Base-by-base conservation (phyloP, 179 eudicot species). In the Amaranthus tricolor region DNA sequence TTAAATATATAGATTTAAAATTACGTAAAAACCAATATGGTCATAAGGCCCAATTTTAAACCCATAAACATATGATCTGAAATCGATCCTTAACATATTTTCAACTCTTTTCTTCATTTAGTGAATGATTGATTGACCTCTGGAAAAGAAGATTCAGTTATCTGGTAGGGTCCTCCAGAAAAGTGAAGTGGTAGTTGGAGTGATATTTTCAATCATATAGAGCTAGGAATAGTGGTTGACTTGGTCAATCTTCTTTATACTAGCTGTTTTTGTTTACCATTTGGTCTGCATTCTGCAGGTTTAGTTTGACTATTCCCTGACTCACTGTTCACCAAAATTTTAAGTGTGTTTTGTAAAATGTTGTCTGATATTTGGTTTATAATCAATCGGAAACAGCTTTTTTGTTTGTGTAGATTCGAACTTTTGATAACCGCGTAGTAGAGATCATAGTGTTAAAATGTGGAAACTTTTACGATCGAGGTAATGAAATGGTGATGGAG, bases 171-270 rank as follows among this genome's bases (percentile, higher is more conserved):
- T 31, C 40, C 40, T 31, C 40, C 70, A 51, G 75, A 24, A 43
- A 62, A 70, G 64, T 70, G 75, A 19, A 62, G 71, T 68, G 74
- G 82, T 75, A 6, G 82, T 65, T 68, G 71, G 15, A 64, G 19
- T 55, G 62, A 2, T 40, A 44, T 45, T 51, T 49, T 19, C 8
- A 43, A 40, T 31, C 40, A 31, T 20, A 72, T 72, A 20, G 75
- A 61, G 53, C 45, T 62, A 20, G 19, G 20, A 48, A 59, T 7
- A n/a, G 52, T 44, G 54, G 75, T 59, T 24, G 72, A 78, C 77
- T 65, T 13, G 40, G 73, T 73, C 81, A 73, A 66, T 31, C 52
- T 48, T 19, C 56, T 63, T 58, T 44, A 15, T n/a, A 43, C 40
- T 45, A 70, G 71, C 58, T 63, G 76, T 62, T 63, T 24, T 76